These are phyloP conservation scores for Rhododendron kiyosumense DNA, from an alignment of 148 eudicot species.

Conservation along the genomic window DNA sequence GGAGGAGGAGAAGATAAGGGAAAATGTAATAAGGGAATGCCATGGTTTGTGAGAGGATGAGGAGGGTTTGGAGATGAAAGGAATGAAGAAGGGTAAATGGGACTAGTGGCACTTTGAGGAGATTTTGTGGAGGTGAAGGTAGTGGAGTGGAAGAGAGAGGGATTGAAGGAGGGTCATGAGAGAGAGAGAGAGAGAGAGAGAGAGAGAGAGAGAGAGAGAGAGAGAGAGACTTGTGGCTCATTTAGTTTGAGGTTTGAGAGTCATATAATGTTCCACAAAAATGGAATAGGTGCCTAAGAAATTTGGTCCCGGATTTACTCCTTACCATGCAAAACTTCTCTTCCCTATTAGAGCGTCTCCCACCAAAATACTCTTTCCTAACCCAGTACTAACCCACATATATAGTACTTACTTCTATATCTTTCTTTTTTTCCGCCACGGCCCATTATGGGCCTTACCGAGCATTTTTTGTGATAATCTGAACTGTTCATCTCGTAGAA, in stretches of 20 bases:
- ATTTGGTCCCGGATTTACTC: not conserved
- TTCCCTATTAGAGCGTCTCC: not conserved
- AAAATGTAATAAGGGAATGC: not conserved
- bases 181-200: not conserved
- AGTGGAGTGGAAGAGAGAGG: slow-evolving; percentile 33
- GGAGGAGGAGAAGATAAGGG: not conserved
- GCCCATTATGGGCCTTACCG: too few relatives aligned
- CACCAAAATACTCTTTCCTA: too few relatives aligned
- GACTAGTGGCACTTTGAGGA: not conserved
- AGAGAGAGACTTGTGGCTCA: not conserved
- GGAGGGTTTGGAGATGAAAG: not conserved
- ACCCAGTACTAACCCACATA: too few relatives aligned
- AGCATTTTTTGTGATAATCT: too few relatives aligned
- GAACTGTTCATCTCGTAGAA: too few relatives aligned
- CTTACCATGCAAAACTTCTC: not conserved
- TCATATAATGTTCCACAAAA: not conserved
- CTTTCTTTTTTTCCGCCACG: too few relatives aligned
- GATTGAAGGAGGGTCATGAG: slow-evolving; percentile 18
- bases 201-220: not conserved
- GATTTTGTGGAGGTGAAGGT: not conserved
- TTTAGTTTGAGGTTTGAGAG: not conserved
- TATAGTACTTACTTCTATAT: too few relatives aligned
- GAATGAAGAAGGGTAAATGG: not conserved
- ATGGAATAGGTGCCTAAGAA: not conserved
- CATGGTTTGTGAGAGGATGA: slow-evolving; percentile 5